These are phyloP conservation scores for Erysimum cheiri DNA, from an alignment of 441 rosid genomes.

Conservation along the genomic window DNA sequence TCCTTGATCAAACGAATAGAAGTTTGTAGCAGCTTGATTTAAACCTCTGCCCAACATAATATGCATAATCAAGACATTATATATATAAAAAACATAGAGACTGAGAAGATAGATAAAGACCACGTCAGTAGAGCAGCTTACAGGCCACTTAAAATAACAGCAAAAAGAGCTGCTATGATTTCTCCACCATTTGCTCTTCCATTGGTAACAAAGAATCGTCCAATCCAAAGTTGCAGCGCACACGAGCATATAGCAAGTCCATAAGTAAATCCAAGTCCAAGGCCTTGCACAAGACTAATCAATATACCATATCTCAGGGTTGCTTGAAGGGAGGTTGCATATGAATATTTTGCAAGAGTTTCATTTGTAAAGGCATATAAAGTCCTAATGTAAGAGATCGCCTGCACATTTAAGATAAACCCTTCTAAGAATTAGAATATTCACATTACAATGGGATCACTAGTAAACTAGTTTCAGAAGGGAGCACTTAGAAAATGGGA, in stretches of 20 bases:
- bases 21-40: slow-evolving; percentile 98
- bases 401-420: slow-evolving; percentile 62
- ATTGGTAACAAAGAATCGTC: slow-evolving; percentile 74
- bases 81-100: slow-evolving; percentile 11
- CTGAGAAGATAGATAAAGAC: slow-evolving; percentile 21
- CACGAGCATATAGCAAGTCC: slow-evolving; percentile 99
- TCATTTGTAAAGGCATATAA: slow-evolving; percentile 98
- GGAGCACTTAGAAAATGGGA: slow-evolving; percentile 19
- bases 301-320: slow-evolving; percentile 94
- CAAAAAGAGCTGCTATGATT: slow-evolving; percentile 91
- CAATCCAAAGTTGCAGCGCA: slow-evolving; percentile 98
- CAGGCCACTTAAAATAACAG: slow-evolving; percentile 99
- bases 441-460: too few species aligned
- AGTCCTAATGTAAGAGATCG: slow-evolving; percentile 84
- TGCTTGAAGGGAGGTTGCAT: slow-evolving; percentile 97
- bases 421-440: slow-evolving; percentile 14
- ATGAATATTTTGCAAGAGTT: slow-evolving; percentile 97
- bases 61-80: slow-evolving; percentile 39
- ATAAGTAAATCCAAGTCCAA: slow-evolving; percentile 99
- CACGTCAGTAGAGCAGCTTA: slow-evolving; percentile 54
- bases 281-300: slow-evolving; percentile 99
- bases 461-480: not conserved
- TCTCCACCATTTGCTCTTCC: slow-evolving; percentile 89
- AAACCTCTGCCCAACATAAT: slow-evolving; percentile 69
- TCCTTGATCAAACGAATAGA: slow-evolving; percentile 99